Conservation (phyloP, 1,139 yeast species). For the Kurtzmaniella natalensis region DNA sequence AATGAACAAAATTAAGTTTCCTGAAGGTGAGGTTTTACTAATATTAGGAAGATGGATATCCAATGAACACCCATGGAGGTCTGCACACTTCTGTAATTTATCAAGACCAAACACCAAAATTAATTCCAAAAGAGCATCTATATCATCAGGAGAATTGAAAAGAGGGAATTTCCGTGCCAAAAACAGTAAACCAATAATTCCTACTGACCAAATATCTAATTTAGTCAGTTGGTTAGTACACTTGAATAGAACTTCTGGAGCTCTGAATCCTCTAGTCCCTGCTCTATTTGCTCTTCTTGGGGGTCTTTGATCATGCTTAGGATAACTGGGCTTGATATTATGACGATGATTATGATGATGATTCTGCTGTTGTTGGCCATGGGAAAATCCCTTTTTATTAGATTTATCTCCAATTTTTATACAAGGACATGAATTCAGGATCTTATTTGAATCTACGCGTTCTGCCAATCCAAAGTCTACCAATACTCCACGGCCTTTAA, state of each 20-base stretch:
- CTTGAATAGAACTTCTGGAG: conserved; percentile 88
- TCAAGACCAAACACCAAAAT: conserved; percentile 78
- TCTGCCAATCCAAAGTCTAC: conserved; percentile 96
- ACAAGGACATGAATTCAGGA: conserved; percentile 13
- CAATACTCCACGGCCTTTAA: conserved; percentile 71
- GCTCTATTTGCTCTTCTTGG: conserved; percentile 95
- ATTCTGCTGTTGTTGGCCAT: conserved; percentile 25
- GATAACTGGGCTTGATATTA: conserved; percentile 60
- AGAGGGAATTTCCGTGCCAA: conserved; percentile 76
- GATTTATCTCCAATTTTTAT: conserved; percentile 7
- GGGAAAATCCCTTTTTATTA: conserved; percentile 19
- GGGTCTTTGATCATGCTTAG: conserved; percentile 78
- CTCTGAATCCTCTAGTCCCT: conserved; percentile 95
- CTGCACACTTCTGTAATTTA: conserved; percentile 73
- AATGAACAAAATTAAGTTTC: conserved; percentile 31
- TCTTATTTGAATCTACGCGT: conserved; percentile 16
- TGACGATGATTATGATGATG: conserved; percentile 30
- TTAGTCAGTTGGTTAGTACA: conserved; percentile 81
- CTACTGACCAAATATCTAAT: conserved; percentile 91
- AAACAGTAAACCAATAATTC: conserved; percentile 75
- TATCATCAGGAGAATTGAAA: conserved; percentile 86
- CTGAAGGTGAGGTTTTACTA: conserved; percentile 15
- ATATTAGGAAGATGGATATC: conserved; percentile 49
- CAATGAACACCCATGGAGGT: conserved; percentile 82
- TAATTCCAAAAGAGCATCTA: conserved; percentile 84